Evolutionary conservation across 306 rosid genomes (phyloP).

Genomic region (Glycine tomentella): DNA sequence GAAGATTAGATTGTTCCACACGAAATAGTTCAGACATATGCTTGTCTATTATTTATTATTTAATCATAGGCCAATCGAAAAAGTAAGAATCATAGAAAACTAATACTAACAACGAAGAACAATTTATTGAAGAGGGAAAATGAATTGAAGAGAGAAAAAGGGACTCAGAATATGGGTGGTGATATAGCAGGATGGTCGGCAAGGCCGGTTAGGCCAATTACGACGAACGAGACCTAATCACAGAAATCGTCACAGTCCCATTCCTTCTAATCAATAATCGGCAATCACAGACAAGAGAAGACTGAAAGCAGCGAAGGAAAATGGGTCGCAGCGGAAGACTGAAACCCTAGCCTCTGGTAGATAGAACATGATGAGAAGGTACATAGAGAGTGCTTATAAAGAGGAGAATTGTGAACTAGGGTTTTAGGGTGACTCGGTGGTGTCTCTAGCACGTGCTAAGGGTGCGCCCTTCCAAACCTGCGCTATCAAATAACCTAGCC

Average conservation of each 20-base stretch:
- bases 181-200: conserved; percentile 97
- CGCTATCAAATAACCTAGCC: background rate
- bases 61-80: conserved; percentile 69
- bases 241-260: conserved; percentile 70
- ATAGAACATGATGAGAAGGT: too few species aligned
- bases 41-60: conserved; percentile 62
- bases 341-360: background rate
- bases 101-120: too few species aligned
- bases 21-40: conserved; percentile 80
- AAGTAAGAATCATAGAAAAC: background rate
- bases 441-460: background rate
- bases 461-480: background rate
- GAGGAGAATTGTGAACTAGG: background rate
- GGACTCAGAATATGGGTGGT: conserved; percentile 96
- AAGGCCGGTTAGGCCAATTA: conserved; percentile 78
- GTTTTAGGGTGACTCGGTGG: conserved; percentile 24
- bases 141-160: background rate
- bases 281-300: too few species aligned
- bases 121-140: too few species aligned
- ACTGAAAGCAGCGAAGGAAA: too few species aligned
- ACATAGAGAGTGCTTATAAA: conserved; percentile 35
- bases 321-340: background rate
- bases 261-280: too few species aligned
- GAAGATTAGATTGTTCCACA: conserved; percentile 86
- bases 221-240: conserved; percentile 97